Evolutionary conservation across 208 protist genomes (phyloP).

Genomic region (Acanthamoeba rhysodes): DNA sequence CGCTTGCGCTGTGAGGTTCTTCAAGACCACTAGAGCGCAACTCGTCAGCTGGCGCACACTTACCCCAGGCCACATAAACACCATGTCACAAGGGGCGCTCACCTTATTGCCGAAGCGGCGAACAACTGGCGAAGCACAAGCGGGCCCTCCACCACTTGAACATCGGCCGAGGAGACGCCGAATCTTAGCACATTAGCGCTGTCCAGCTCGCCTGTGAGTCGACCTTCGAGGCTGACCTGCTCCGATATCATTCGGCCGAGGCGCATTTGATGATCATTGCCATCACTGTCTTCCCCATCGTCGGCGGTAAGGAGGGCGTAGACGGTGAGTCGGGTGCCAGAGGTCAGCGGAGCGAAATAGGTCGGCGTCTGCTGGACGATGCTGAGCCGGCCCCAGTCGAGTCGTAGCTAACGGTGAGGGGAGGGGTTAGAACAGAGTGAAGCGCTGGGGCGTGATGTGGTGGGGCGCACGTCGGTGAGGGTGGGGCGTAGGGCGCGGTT

Average conservation of each 20-base stretch:
- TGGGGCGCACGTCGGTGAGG: neutral
- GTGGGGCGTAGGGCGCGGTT: neutral
- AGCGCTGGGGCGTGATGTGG: neutral
- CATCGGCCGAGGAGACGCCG: neutral
- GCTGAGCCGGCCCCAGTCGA: neutral
- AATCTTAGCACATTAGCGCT: neutral
- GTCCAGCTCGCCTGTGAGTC: neutral
- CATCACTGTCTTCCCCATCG: neutral
- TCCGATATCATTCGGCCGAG: neutral
- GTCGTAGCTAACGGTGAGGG: neutral
- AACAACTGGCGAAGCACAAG: neutral
- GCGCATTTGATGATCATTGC: neutral
- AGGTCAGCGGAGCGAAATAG: neutral
- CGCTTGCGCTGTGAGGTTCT: too few species aligned
- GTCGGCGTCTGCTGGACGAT: neutral
- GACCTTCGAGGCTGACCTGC: neutral
- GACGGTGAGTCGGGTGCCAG: neutral
- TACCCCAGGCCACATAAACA: too few species aligned
- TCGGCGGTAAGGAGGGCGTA: neutral
- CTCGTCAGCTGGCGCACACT: too few species aligned
- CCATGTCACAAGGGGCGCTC: neutral
- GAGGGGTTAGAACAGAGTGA: neutral
- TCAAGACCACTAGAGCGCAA: too few species aligned
- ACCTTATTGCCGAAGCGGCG: neutral
- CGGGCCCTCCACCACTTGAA: neutral